Evolutionary conservation across 768 basidiomycete genomes (phyloP), one percentile per base, ranked within the genome.

Genomic region (Naganishia friedmannii): DNA sequence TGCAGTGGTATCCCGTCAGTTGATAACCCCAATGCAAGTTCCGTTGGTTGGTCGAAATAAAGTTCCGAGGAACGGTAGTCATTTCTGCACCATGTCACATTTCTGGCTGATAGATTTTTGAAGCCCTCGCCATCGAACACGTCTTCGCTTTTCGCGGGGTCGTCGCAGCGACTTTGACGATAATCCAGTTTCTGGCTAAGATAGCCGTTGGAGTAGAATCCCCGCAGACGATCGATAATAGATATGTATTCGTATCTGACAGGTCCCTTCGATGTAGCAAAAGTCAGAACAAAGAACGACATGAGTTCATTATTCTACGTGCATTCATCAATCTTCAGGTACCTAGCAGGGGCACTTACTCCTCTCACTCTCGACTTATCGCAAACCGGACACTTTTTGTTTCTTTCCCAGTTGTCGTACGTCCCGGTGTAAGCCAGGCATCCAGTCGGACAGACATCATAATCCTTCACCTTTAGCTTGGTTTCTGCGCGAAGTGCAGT

Each of bases 31-130:
- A 55, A 15, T 15, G 53, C 53, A 29, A 55, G 23, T 4, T 55
- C 53, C 10, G 53, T 55, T 9, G 23, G n/a, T 55, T 55, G 53
- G 26, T 55, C 53, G 26, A 55, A 55, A 29, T 55, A 55, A 7
- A 55, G 23, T 15, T 13, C 26, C 29, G 23, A 23, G 13, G 23
- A 23, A 15, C n/a, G 13, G 13, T 26, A 13, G 13, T 23, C 13
- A 2, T 55, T 55, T 23, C 23, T 23, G 19, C 26, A 15, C 53
- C 53, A 55, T 8, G 53, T 55, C 13, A 55, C 26, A 15, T n/a
- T 55, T 29, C 26, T 55, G 6, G 23, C 29, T 29, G 26, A 55
- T 6, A 55, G 26, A 26, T 15, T 15, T 29, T 55, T 55, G 53
- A 55, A 55, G 26, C 29, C 23, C 29, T 55, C 29, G 23, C 53